These are phyloP conservation scores for Yamagishiella unicocca DNA, from an alignment of 139 green algal species.

Conservation along the genomic window DNA sequence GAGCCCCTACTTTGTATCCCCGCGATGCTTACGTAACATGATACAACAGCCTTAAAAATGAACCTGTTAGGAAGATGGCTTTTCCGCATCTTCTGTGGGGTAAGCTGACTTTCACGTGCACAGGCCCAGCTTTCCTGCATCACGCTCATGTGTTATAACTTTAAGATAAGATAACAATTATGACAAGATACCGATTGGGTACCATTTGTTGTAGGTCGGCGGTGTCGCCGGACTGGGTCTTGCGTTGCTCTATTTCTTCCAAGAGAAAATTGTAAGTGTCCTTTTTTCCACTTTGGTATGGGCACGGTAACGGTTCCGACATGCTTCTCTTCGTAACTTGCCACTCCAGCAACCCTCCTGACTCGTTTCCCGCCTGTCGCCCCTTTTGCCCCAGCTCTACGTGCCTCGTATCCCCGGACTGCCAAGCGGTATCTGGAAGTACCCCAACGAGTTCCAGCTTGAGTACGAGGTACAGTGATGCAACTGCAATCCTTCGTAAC, in stretches of 20 bases:
- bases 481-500: not conserved
- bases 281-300: no score
- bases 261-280: constrained; percentile 82
- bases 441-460: constrained; percentile 38
- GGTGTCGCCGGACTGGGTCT: constrained; percentile 68
- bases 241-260: constrained; percentile 78
- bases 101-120: constrained; percentile 26
- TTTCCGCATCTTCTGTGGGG: constrained; percentile 44
- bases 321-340: no score
- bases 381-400: constrained; percentile 74
- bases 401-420: constrained; percentile 84
- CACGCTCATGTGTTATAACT: no score
- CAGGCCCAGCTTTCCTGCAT: no score
- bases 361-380: not conserved
- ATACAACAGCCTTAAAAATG: no score
- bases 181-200: no score
- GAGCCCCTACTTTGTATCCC: no score
- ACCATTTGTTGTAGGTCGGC: constrained; percentile 62
- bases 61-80: constrained; percentile 45
- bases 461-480: constrained; percentile 16
- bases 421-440: constrained; percentile 43
- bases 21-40: no score
- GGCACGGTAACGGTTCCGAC: not conserved
- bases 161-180: no score
- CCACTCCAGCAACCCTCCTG: no score